A percentile compares a stretch with the other conserved stretches of the same genome.
Conservation (phyloP, 2,329 filamentous ascomycete species). For the Onygena corvina region DNA sequence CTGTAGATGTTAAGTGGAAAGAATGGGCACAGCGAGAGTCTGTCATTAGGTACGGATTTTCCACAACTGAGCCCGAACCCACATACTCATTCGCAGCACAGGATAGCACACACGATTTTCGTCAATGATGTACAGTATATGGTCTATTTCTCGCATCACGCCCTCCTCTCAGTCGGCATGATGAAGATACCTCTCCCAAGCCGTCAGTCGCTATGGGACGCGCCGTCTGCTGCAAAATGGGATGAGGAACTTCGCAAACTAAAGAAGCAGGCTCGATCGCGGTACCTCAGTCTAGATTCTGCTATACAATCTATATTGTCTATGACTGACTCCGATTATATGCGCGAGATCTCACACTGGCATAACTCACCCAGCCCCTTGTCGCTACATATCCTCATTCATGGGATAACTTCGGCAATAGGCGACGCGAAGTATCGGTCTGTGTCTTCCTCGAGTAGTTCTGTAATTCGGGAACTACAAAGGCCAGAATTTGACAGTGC, state of each 20-base stretch:
- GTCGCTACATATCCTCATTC: conserved; percentile 17
- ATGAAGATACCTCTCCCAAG: conserved; percentile 19
- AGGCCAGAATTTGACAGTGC: conserved; percentile 17
- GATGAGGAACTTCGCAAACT: conserved; percentile 14
- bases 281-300: conserved; percentile 15
- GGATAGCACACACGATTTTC: conserved; percentile 19
- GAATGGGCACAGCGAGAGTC: conserved; percentile 19
- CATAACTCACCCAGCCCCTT: conserved; percentile 15
- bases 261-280: conserved; percentile 13
- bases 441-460: conserved; percentile 12
- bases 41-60: conserved; percentile 14
- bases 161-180: conserved; percentile 16
- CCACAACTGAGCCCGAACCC: not conserved
- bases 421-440: conserved; percentile 17
- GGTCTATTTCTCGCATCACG: conserved; percentile 18
- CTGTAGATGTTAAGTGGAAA: conserved; percentile 17
- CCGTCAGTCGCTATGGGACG: conserved; percentile 17
- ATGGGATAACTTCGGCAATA: conserved; percentile 17
- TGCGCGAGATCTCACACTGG: conserved; percentile 13
- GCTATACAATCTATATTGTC: conserved; percentile 17
- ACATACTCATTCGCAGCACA: conserved; percentile 1
- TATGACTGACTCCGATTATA: conserved; percentile 14
- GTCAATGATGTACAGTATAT: conserved; percentile 18
- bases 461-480: conserved; percentile 11
- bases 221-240: conserved; percentile 16